phyloP scores from a whole-genome alignment of 106 monocot species.

The Iris macrosiphon region DNA sequence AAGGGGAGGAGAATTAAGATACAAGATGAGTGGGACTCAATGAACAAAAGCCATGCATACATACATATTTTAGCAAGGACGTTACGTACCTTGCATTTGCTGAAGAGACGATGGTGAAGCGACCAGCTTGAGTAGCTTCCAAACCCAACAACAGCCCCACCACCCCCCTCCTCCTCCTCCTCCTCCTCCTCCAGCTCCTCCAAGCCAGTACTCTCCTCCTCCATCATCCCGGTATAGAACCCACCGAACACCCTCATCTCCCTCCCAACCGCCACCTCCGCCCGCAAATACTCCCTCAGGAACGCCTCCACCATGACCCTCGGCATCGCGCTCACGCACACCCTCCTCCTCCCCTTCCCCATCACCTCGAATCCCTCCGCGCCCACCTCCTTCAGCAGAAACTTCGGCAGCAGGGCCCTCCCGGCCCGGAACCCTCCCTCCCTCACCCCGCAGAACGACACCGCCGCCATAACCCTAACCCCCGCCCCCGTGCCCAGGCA shows the following conservation, averaged over 20 bases:
- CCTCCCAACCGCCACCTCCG: conserved; percentile 52
- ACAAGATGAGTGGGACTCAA: too few relatives aligned
- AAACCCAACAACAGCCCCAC: conserved; percentile 8
- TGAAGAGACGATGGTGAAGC: conserved; percentile 16
- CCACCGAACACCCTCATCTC: conserved; percentile 54
- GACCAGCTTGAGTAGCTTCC: not conserved
- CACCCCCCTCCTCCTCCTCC: conserved; percentile 3
- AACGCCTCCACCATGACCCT: conserved; percentile 64
- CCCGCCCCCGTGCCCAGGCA: conserved; percentile 15
- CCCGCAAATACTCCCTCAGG: conserved; percentile 42
- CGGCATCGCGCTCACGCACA: conserved; percentile 50
- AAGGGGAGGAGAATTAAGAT: too few relatives aligned
- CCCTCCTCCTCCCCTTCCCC: conserved; percentile 20
- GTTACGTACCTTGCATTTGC: conserved; percentile 54
- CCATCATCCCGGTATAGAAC: conserved; percentile 38
- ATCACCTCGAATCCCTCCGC: conserved; percentile 39
- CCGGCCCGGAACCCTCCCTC: conserved; percentile 29
- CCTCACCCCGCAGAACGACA: conserved; percentile 53
- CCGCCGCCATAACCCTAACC: conserved; percentile 40
- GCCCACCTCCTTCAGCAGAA: conserved; percentile 47
- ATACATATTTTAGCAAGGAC: too few relatives aligned
- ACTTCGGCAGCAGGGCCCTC: conserved; percentile 58
- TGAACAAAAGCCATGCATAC: too few relatives aligned
- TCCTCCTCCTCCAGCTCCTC: not conserved
- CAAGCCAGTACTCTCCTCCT: not conserved